These are phyloP conservation scores for Penicillium capsulatum DNA, from an alignment of 2,329 filamentous ascomycete species.

Conservation along the genomic window DNA sequence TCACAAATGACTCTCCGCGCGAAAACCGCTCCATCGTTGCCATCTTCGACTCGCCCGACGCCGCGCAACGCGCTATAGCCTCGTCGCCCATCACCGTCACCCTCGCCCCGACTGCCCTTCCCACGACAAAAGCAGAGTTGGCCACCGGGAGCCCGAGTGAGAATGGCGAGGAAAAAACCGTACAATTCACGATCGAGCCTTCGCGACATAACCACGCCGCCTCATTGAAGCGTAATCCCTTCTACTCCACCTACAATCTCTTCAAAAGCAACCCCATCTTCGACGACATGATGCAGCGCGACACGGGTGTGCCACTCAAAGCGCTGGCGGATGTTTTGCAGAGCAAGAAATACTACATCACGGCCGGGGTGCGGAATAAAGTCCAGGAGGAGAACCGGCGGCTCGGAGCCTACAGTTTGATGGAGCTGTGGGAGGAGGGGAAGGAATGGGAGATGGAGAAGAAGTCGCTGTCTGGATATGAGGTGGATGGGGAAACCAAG, in stretches of 20 bases:
- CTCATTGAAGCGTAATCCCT: conserved; percentile 32
- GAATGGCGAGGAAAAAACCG: too few species aligned
- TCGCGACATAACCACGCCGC: conserved; percentile 30
- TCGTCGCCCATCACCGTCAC: conserved; percentile 31
- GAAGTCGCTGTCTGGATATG: neutral
- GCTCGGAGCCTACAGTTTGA: conserved; percentile 28
- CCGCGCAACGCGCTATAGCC: conserved; percentile 31
- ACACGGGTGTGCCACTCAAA: conserved; percentile 24
- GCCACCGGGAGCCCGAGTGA: neutral
- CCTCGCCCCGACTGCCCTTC: conserved; percentile 8
- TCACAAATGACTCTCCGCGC: conserved; percentile 21
- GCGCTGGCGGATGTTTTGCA: conserved; percentile 33
- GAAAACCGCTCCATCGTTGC: conserved; percentile 26
- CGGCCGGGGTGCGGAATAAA: conserved; percentile 15
- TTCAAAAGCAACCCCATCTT: conserved; percentile 22
- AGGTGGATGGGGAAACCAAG: too few species aligned
- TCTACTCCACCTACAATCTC: conserved; percentile 26
- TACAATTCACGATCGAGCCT: conserved; percentile 27
- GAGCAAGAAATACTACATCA: conserved; percentile 21
- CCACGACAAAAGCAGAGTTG: neutral
- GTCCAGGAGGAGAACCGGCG: conserved; percentile 17
- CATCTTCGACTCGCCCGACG: conserved; percentile 36
- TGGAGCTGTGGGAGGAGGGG: conserved; percentile 23
- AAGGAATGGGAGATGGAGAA: neutral
- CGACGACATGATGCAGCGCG: conserved; percentile 25